Base-by-base conservation (phyloP, 2,329 filamentous ascomycete genomes). In the Monilinia vaccinii-corymbosi region DNA sequence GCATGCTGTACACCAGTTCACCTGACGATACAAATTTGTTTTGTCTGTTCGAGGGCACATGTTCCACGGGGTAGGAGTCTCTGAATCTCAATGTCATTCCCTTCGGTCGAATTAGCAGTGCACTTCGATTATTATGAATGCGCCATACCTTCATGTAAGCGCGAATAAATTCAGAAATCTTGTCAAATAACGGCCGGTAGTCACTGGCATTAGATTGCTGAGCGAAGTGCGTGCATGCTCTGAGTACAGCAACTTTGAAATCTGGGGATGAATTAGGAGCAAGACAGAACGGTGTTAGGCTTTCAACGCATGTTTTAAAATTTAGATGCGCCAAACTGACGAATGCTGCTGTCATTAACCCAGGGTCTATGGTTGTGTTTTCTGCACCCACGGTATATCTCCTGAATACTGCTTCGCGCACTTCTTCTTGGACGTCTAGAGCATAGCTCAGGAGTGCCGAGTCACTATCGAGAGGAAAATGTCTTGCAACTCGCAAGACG, bases 371-470 rank as follows among this genome's bases (percentile, higher is more conserved):
- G 34, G 76, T 71, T 28, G 74, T 70, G n/a, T 74, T 72, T 31
- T 85, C 79, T 44, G 75, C 69, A 13, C 75, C 75, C 1, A 76
- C 72, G 3, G 77, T 71, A 49, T 78, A 74, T 38, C 78, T 79
- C 60, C 81, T 79, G 66, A 88, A 87, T 5, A 87, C 80, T 50
- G 83, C 82, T 67, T 87, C 84, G 50, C 79, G 78, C 50, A 88
- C 79, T 70, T 88, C 85, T 66, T 86, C 83, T 67, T 88, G 85
- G 10, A 88, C 81, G 70, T 88, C 85, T 72, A 87, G 76, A 44
- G 84, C 84, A 70, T 85, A 88, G 70, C 84, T 86, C 61, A 86
- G 77, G 57, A 73, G 63, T 25, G 71, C 70, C 13, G 82, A 80
- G 66, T 88, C 85, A 67, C 79, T 83, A 62, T 87, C 81, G 9